Conservation (phyloP, 2,329 filamentous ascomycete genomes). For the Claviceps sp. region DNA sequence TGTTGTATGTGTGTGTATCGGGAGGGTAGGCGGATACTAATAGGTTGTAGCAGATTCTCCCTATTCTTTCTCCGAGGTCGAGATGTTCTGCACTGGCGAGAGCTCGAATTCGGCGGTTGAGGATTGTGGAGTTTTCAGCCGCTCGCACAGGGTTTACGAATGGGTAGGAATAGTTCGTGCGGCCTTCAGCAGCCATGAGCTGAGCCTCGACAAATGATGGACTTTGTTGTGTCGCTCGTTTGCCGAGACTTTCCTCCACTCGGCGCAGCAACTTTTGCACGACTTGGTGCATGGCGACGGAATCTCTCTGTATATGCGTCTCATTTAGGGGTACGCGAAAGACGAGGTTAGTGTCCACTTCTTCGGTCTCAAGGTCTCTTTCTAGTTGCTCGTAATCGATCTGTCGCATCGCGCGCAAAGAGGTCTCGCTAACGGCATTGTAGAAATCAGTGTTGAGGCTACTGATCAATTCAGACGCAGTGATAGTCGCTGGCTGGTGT, state of each 20-base stretch:
- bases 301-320: conserved; percentile 16
- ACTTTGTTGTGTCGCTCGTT: conserved; percentile 8
- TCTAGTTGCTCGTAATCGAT: conserved; percentile 20
- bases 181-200: conserved; percentile 9
- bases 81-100: conserved; percentile 14
- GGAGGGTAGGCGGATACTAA: conserved; percentile 48
- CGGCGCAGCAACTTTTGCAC: conserved; percentile 18
- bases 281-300: conserved; percentile 14
- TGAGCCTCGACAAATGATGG: conserved; percentile 18
- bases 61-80: conserved; percentile 20
- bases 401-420: conserved; percentile 10
- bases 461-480: conserved; percentile 15
- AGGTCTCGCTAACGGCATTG: conserved; percentile 11
- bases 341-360: conserved; percentile 9
- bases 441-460: conserved; percentile 18
- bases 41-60: conserved; percentile 49
- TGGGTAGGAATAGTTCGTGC: conserved; percentile 14
- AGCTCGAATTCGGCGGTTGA: conserved; percentile 20
- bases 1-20: conserved; percentile 57
- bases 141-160: conserved; percentile 16
- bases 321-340: conserved; percentile 13
- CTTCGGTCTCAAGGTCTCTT: conserved; percentile 16
- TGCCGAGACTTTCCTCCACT: conserved; percentile 12
- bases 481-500: conserved; percentile 16
- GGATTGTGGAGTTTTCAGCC: conserved; percentile 10